Evolutionary conservation across 495 filamentous ascomycete species (phyloP).

Genomic region (Lasiosphaeria miniovina): DNA sequence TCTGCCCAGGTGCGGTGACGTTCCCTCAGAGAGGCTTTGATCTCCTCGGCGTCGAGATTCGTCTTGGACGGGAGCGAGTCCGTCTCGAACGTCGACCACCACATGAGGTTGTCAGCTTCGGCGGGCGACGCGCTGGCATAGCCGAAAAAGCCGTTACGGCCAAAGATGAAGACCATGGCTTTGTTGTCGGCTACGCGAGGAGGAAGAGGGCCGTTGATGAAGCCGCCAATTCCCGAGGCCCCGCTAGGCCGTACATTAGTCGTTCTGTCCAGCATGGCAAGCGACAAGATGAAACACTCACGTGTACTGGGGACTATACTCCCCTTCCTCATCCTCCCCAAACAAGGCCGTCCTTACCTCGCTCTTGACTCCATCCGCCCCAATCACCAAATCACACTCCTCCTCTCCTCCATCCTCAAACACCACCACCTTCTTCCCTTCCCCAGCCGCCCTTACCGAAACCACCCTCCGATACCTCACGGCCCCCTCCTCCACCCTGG

Average conservation of each 20-base stretch:
- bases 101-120: slow-evolving; percentile 37
- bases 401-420: slow-evolving; percentile 35
- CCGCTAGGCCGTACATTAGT: slow-evolving; percentile 24
- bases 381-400: slow-evolving; percentile 54
- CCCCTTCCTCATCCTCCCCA: slow-evolving; percentile 22
- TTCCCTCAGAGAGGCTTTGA: slow-evolving; percentile 40
- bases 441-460: slow-evolving; percentile 15
- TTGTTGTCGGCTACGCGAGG: slow-evolving; percentile 27
- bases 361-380: slow-evolving; percentile 60
- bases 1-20: slow-evolving; percentile 50
- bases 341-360: slow-evolving; percentile 44
- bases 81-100: slow-evolving; percentile 51
- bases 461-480: slow-evolving; percentile 15
- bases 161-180: slow-evolving; percentile 52
- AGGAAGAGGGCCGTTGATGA: slow-evolving; percentile 38
- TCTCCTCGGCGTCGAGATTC: slow-evolving; percentile 37
- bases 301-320: slow-evolving; percentile 26
- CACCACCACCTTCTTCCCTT: slow-evolving; percentile 29
- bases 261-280: not conserved
- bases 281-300: slow-evolving; percentile 1
- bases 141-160: slow-evolving; percentile 57
- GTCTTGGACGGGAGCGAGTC: slow-evolving; percentile 35
- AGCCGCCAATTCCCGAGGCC: slow-evolving; percentile 53
- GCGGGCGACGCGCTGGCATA: slow-evolving; percentile 44
- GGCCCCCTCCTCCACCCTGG: slow-evolving; percentile 4